Percentiles rank a stretch among this genome's conserved stretches.
These are phyloP conservation scores for Diaporthe ilicicola DNA, from an alignment of 2,329 filamentous ascomycete species.

Conservation along the genomic window DNA sequence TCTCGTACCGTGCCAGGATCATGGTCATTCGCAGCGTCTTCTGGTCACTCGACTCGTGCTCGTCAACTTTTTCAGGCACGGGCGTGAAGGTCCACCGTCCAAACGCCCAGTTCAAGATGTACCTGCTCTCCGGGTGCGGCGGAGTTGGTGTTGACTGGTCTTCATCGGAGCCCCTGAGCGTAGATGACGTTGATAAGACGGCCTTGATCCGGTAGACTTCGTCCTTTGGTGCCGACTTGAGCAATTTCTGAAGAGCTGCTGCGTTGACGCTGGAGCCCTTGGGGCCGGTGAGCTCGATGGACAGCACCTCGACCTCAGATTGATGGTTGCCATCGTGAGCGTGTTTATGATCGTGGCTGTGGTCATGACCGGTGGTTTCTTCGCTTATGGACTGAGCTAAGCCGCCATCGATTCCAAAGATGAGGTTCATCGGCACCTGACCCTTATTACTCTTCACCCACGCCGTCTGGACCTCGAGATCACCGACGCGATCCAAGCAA, in stretches of 20 bases:
- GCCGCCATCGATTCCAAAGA: slow-evolving; percentile 89
- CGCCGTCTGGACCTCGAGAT: slow-evolving; percentile 81
- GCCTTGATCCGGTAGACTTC: slow-evolving; percentile 96
- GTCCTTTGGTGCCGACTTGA: slow-evolving; percentile 83
- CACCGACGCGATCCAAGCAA: slow-evolving; percentile 80
- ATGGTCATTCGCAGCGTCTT: slow-evolving; percentile 75
- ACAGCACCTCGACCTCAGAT: slow-evolving; percentile 91
- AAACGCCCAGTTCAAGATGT: slow-evolving; percentile 98
- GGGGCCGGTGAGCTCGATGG: slow-evolving; percentile 70
- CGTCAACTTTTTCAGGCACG: slow-evolving; percentile 48
- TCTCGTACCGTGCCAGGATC: slow-evolving; percentile 77
- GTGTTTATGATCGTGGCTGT: slow-evolving; percentile 51
- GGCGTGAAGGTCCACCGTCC: slow-evolving; percentile 91
- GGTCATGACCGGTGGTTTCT: slow-evolving; percentile 47
- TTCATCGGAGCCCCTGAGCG: slow-evolving; percentile 60
- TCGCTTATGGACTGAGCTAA: slow-evolving; percentile 67
- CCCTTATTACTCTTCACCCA: slow-evolving; percentile 88
- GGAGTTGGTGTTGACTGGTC: slow-evolving; percentile 47
- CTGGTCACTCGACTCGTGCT: slow-evolving; percentile 65
- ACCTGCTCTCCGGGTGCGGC: slow-evolving; percentile 57
- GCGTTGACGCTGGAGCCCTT: slow-evolving; percentile 57
- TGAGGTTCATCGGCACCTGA: slow-evolving; percentile 77
- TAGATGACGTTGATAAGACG: slow-evolving; percentile 57
- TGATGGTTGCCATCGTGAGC: slow-evolving; percentile 67
- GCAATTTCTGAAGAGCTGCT: slow-evolving; percentile 71